phyloP scores from a whole-genome alignment of 2,329 filamentous ascomycete genomes.

The Aspergillus arachidicola region DNA sequence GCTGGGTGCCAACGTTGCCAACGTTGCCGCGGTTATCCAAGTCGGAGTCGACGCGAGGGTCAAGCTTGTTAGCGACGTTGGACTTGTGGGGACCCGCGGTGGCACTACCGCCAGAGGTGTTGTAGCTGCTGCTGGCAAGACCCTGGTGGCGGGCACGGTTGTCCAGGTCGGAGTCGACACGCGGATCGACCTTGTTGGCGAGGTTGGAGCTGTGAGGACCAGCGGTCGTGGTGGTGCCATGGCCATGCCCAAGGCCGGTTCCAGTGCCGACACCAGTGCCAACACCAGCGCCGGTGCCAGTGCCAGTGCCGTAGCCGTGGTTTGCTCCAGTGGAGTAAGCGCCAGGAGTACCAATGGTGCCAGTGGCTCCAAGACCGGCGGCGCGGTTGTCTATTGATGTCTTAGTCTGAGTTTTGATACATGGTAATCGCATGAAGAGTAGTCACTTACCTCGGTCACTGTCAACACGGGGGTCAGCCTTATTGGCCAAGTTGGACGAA shows the following conservation, averaged over 20 bases:
- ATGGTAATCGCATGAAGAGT: neutral
- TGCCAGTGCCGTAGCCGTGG: constrained; percentile 19
- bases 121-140: constrained; percentile 16
- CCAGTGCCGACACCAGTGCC: constrained; percentile 18
- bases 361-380: constrained; percentile 2
- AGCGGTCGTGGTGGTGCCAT: constrained; percentile 25
- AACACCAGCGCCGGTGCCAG: neutral
- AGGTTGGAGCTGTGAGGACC: constrained; percentile 40
- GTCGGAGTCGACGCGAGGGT: constrained; percentile 59
- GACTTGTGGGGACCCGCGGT: constrained; percentile 47
- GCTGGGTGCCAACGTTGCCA: constrained; percentile 4
- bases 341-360: constrained; percentile 1
- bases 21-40: constrained; percentile 13
- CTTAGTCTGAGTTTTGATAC: neutral
- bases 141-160: constrained; percentile 17
- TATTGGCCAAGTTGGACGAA: constrained; percentile 50
- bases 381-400: constrained; percentile 12
- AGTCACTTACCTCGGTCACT: constrained; percentile 16
- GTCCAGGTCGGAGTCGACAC: constrained; percentile 42
- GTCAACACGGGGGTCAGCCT: constrained; percentile 51
- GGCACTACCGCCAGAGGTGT: constrained; percentile 19
- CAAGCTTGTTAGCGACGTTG: constrained; percentile 53
- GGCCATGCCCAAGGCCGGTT: constrained; percentile 5
- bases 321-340: constrained; percentile 12
- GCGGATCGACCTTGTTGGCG: constrained; percentile 33